Evolutionary conservation across 169 alveolate genomes (phyloP).

Genomic region (Besnoitia besnoiti): DNA sequence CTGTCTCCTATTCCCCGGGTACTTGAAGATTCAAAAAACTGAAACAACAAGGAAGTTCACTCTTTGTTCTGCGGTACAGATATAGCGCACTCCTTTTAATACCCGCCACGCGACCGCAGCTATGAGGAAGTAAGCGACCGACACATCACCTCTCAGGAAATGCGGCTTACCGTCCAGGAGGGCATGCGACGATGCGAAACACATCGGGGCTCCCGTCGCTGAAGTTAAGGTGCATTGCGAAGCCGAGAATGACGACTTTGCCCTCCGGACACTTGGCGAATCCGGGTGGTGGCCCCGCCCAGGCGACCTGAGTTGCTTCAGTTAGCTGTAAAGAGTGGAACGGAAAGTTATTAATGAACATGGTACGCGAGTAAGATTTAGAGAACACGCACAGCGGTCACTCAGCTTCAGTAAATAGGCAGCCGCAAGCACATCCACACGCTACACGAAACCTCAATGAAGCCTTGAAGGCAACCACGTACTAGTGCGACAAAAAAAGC

Average conservation of each 20-base stretch:
- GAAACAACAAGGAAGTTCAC: no score
- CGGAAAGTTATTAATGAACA: no score
- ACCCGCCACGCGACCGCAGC: no score
- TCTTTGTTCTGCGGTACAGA: no score
- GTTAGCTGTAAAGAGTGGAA: slow-evolving; percentile 28
- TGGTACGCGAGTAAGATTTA: neutral
- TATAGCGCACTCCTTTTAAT: no score
- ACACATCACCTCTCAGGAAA: no score
- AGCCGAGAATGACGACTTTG: slow-evolving; percentile 39
- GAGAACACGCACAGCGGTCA: neutral
- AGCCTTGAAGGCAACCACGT: no score
- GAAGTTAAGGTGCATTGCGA: slow-evolving; percentile 56
- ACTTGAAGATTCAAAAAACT: no score
- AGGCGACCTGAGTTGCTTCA: slow-evolving; percentile 10
- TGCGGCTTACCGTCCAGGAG: slow-evolving; percentile 3
- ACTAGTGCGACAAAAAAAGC: no score
- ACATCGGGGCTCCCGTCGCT: neutral
- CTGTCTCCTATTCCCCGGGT: no score
- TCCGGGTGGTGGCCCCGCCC: slow-evolving; percentile 65
- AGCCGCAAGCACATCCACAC: neutral
- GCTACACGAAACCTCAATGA: no score
- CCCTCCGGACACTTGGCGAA: slow-evolving; percentile 58
- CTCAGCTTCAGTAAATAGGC: neutral
- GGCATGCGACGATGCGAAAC: neutral
- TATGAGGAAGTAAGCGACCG: no score